Conservation (phyloP, 2,329 filamentous ascomycete genomes). For the Lizonia empirigonia region DNA sequence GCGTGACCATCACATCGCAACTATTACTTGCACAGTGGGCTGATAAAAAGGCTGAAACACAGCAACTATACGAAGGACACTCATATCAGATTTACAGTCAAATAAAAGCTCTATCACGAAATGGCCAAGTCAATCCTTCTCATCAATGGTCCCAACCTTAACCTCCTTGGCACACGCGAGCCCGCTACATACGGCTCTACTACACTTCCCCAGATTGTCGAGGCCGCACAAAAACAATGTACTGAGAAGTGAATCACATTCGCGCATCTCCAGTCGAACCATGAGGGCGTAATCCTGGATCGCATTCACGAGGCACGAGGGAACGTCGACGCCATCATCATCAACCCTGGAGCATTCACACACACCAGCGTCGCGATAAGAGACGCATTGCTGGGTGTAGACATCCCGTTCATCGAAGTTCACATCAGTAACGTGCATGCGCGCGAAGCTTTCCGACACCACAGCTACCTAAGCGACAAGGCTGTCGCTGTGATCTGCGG, state of each 20-base stretch:
- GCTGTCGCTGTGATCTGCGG: slow-evolving; percentile 75
- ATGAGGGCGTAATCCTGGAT: slow-evolving; percentile 76
- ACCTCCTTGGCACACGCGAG: slow-evolving; percentile 76
- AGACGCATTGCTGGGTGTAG: slow-evolving; percentile 73
- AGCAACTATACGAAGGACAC: background rate
- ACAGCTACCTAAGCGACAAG: slow-evolving; percentile 77
- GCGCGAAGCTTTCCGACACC: slow-evolving; percentile 69
- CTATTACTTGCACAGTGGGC: slow-evolving; percentile 2
- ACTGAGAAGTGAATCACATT: slow-evolving; percentile 57
- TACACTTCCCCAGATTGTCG: slow-evolving; percentile 68
- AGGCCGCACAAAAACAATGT: slow-evolving; percentile 58
- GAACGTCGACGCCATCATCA: slow-evolving; percentile 68
- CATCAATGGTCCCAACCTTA: slow-evolving; percentile 83
- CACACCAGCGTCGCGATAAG: slow-evolving; percentile 77
- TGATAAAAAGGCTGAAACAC: background rate
- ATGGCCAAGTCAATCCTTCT: slow-evolving; percentile 64
- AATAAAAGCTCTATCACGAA: background rate
- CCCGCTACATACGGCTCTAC: slow-evolving; percentile 74
- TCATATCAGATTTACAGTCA: background rate
- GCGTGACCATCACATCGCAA: background rate
- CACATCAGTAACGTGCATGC: slow-evolving; percentile 78
- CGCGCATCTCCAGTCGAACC: slow-evolving; percentile 73
- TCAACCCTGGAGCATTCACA: slow-evolving; percentile 77
- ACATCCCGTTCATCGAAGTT: slow-evolving; percentile 77
- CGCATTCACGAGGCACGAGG: slow-evolving; percentile 70